These are phyloP conservation scores for Porcisia hertigi DNA, from an alignment of 208 protist species.

Conservation along the genomic window DNA sequence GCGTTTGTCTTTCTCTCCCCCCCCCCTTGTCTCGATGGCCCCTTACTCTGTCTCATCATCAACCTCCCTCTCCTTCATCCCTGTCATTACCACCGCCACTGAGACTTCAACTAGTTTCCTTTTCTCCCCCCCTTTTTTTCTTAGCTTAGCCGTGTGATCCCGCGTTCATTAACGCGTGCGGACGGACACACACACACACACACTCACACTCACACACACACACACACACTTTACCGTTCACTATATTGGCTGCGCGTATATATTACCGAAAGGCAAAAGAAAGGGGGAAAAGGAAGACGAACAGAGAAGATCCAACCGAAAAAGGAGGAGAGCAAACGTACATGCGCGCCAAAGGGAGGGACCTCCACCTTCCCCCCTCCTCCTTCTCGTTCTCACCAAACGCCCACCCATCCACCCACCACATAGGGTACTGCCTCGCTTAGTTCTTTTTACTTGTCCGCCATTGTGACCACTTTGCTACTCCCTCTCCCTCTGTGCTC, in stretches of 20 bases:
- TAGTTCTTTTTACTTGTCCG: neutral
- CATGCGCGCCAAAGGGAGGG: neutral
- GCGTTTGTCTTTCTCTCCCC: neutral
- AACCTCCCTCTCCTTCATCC: neutral
- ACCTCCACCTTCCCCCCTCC: neutral
- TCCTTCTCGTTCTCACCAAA: neutral
- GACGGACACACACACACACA: neutral
- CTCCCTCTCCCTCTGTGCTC: neutral
- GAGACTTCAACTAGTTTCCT: neutral
- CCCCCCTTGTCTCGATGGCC: neutral
- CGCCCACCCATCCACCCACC: neutral
- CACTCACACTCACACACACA: neutral
- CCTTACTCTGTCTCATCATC: neutral
- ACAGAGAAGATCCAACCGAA: no score
- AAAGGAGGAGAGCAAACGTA: neutral
- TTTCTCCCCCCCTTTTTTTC: neutral
- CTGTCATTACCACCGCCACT: neutral
- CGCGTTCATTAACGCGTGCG: conserved; percentile 4
- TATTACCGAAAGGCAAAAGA: no score
- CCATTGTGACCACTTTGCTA: neutral
- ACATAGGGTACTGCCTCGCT: neutral
- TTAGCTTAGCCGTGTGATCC: neutral
- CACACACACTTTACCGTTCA: neutral
- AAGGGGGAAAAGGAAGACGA: no score
- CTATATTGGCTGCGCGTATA: no score